phyloP scores from a whole-genome alignment of 2,329 filamentous ascomycete species.

The Plenodomus biglobosus region DNA sequence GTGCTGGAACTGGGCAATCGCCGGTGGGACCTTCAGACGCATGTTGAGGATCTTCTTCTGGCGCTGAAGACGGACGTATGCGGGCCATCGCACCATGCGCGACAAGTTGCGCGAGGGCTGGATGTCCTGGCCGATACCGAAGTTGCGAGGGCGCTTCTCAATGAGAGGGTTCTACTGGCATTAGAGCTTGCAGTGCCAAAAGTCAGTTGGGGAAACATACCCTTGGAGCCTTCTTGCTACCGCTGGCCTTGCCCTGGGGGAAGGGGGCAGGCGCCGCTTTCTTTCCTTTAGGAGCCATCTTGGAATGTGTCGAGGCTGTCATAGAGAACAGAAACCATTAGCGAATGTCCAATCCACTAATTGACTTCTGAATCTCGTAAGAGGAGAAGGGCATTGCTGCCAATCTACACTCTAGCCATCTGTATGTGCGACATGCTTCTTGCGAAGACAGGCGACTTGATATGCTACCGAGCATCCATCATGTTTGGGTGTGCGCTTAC shows the following conservation, averaged over 20 bases:
- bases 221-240: conserved; percentile 90
- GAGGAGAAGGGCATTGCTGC: conserved; percentile 42
- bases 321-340: conserved; percentile 99
- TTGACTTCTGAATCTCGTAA: conserved; percentile 48
- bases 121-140: conserved; percentile 97
- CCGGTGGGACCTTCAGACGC: conserved; percentile 96
- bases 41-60: conserved; percentile 95
- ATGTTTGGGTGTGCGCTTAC: conserved; percentile 40
- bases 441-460: conserved; percentile 34
- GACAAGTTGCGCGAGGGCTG: conserved; percentile 68
- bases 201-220: conserved; percentile 59
- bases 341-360: conserved; percentile 76
- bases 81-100: conserved; percentile 93
- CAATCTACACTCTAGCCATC: conserved; percentile 45
- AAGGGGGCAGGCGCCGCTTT: conserved; percentile 90
- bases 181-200: conserved; percentile 22
- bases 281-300: conserved; percentile 80
- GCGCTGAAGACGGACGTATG: conserved; percentile 94
- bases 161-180: conserved; percentile 86
- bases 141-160: conserved; percentile 98
- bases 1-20: conserved; percentile 96
- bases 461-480: conserved; percentile 37
- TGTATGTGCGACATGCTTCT: conserved; percentile 36
- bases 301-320: conserved; percentile 77
- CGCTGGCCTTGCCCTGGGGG: conserved; percentile 70